Base-by-base conservation (phyloP, 225 moss, liverwort and hornwort species). In the Anthoceros angustus region DNA sequence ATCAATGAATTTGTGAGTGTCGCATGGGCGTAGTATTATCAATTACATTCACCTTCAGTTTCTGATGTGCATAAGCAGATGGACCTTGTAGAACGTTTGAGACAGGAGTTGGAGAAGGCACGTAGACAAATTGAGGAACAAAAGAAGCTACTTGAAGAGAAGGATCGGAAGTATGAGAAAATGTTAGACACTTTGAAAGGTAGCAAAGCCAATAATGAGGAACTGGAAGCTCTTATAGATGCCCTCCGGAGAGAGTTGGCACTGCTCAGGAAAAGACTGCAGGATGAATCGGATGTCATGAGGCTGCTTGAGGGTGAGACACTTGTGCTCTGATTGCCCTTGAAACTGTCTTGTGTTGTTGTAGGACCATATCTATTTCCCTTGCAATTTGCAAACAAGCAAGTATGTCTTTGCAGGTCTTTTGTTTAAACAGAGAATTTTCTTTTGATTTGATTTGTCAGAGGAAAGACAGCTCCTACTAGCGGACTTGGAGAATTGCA, bases 141-240 rank as follows among this genome's bases (percentile, higher is more conserved):
- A 15, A 9, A 23, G 55, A 55, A 55, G 55, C 23, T 55, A 23
- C 18, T 55, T 7, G 55, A 55, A 15, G 55, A 15, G 16, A 18
- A 55, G n/a, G 55, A 18, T 23, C 8, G 55, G 55, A 18, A 55
- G n/a, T 55, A 55, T 55, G 55, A 55, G 23, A 55, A 18, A 23
- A 18, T 55, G 55, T 20, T 20, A 7, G 23, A 55, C 55, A 15
- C 12, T 7, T 55, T 15, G 8, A 55, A 55, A 18, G 23, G 7
- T 55, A 55, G 55, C 55, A 55, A 55, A 23, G 55, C 55, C 0
- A 55, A 55, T 15, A 55, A 55, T 20, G n/a, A 20, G 18, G 55
- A 55, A 23, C 55, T 55, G n/a, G 55, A 55, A 55, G 55, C 18
- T 20, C 55, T 55, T 18, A 55, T 55, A 18, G 55, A 55, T 55